Evolutionary conservation across 768 basidiomycete genomes (phyloP), one percentile per base, ranked within the genome.

Genomic region (Lactifluus volemus): DNA sequence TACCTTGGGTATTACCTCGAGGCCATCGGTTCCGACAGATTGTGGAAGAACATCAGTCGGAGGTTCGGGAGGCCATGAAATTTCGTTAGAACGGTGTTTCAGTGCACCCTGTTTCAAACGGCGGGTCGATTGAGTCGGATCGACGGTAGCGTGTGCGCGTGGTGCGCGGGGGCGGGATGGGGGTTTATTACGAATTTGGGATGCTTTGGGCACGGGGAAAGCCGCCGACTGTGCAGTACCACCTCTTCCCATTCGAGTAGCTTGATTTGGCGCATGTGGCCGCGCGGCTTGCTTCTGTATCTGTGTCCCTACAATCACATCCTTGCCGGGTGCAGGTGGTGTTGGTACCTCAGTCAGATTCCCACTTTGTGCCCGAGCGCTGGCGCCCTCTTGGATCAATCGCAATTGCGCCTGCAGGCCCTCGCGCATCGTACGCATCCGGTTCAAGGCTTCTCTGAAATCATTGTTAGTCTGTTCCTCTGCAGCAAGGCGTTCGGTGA

Each of bases 391-490:
- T 49, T 45, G 39, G 51, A 53, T 58, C 34, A 44, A 53, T 10
- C 19, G 39, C 41, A 54, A 54, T 30, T 54, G 56, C 17, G 52
- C 61, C 56, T 63, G 61, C 61, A 63, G 61, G 61, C 61, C 38
- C 61, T 63, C 61, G 38, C 52, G 61, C 61, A 63, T 58, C 25
- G 48, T 63, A 44, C 32, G 61, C 61, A 63, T 62, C 61, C 61
- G 49, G 47, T 58, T 63, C 61, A 63, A 54, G 45, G 61, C 61
- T 36, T 63, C 61, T n/a, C 36, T 53, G 15, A 63, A 49, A 36
- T 52, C 38, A 30, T 29, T 30, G 34, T n/a, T 49, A 1, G 45
- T 58, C 44, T 54, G 56, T 38, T 63, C 52, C 56, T 63, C 61
- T 54, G 56, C 61, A 42, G 56, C 56, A 41, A 63, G 61, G 61